A percentile compares a stretch with the other conserved stretches of the same genome.
Evolutionary conservation across 2,329 filamentous ascomycete genomes (phyloP).

Genomic region (Fusarium irregulare): DNA sequence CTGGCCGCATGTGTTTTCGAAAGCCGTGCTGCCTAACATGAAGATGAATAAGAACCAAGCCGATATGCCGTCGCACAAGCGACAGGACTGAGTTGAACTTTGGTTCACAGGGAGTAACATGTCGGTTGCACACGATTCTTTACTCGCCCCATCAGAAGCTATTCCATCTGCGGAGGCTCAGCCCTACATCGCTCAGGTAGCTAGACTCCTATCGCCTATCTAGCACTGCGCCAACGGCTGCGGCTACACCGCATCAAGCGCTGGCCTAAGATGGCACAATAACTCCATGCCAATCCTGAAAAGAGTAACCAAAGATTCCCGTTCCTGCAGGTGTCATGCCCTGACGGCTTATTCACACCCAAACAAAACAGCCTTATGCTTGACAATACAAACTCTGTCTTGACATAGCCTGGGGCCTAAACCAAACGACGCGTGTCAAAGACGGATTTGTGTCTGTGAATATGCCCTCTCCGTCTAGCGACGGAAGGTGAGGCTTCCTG

Average conservation of each 20-base stretch:
- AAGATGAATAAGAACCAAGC: too few species aligned
- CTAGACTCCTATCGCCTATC: neutral
- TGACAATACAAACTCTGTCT: constrained; percentile 78
- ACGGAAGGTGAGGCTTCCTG: constrained; percentile 80
- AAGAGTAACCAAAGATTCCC: too few species aligned
- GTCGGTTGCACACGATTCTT: constrained; percentile 58
- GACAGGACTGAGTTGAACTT: too few species aligned
- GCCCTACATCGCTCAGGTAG: constrained; percentile 55
- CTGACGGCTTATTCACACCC: neutral
- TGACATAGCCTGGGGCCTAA: constrained; percentile 62
- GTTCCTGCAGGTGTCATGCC: too few species aligned
- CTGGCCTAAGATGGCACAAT: too few species aligned
- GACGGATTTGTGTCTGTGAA: neutral
- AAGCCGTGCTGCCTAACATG: too few species aligned
- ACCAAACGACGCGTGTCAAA: constrained; percentile 6
- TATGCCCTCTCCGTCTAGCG: constrained; percentile 72
- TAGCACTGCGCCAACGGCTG: neutral
- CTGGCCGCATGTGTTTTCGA: too few species aligned
- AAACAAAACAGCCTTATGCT: constrained; percentile 68
- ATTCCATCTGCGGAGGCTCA: constrained; percentile 69
- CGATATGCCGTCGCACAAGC: too few species aligned
- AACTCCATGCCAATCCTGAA: too few species aligned
- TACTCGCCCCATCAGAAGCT: constrained; percentile 73
- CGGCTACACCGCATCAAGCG: too few species aligned
- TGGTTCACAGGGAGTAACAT: constrained; percentile 49